Evolutionary conservation across 139 green algal genomes (phyloP).

Genomic region (Diplosphaera chodatii): DNA sequence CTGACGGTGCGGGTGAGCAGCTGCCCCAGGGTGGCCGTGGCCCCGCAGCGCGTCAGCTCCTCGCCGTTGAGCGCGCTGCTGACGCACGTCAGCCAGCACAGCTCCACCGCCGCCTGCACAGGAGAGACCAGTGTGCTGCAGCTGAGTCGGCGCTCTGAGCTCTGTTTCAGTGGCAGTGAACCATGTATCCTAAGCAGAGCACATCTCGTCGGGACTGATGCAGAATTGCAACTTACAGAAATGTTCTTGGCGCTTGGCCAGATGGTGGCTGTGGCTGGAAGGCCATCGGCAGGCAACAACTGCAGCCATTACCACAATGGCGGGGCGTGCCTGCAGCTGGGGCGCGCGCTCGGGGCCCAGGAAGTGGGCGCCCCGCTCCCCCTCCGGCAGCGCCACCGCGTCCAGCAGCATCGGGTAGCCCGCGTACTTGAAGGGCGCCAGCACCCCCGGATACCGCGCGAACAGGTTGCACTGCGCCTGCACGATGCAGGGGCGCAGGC

Average conservation of each 20-base stretch:
- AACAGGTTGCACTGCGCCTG: conserved; percentile 81
- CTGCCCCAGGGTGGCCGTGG: conserved; percentile 51
- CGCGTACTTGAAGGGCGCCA: conserved; percentile 91
- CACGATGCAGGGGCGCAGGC: too few species aligned
- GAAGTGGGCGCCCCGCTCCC: conserved; percentile 31
- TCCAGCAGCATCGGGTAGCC: conserved; percentile 85
- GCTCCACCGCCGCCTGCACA: conserved; percentile 68
- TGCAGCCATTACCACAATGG: too few species aligned
- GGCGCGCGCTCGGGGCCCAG: conserved; percentile 32
- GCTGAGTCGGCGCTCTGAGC: too few species aligned
- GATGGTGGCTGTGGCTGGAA: too few species aligned
- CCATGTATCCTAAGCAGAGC: too few species aligned
- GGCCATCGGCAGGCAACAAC: neutral
- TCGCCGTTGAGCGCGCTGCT: conserved; percentile 74
- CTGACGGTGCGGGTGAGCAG: conserved; percentile 68
- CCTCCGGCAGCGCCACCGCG: conserved; percentile 28
- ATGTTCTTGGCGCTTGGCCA: too few species aligned
- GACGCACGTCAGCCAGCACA: conserved; percentile 86
- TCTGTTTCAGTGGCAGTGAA: too few species aligned
- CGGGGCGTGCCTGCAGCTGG: conserved; percentile 30
- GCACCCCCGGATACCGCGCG: conserved; percentile 56
- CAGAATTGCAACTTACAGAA: too few species aligned
- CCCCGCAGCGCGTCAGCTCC: conserved; percentile 76
- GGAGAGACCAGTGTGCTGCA: too few species aligned
- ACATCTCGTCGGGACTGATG: too few species aligned